Conservation (phyloP, 805 yeast genomes). For the Metschnikowia gelsemii region DNA sequence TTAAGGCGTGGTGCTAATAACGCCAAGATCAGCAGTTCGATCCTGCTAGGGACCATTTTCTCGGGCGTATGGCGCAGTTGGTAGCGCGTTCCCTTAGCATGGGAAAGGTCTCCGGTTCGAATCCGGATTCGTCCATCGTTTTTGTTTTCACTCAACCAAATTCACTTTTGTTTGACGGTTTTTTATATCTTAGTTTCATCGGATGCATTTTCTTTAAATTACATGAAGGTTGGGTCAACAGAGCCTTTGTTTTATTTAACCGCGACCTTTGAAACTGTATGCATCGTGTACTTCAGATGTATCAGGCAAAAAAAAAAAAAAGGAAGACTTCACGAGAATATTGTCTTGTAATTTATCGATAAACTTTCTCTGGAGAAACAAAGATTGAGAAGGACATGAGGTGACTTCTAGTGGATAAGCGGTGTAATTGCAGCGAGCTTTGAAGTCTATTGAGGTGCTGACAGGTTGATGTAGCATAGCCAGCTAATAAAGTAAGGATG, state of each 20-base stretch:
- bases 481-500: background rate
- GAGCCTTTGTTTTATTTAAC: too few species aligned
- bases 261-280: too few species aligned
- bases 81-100: constrained; percentile 82
- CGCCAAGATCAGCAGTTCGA: constrained; percentile 80
- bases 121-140: constrained; percentile 67
- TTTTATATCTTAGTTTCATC: too few species aligned
- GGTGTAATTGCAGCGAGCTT: background rate
- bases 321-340: too few species aligned
- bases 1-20: constrained; percentile 54
- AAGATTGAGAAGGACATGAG: background rate
- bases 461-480: background rate
- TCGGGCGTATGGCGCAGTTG: constrained; percentile 79
- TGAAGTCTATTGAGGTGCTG: background rate
- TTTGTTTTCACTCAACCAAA: constrained; percentile 18
- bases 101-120: constrained; percentile 78
- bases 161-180: background rate
- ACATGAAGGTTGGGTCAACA: too few species aligned
- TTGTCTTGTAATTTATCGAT: too few species aligned
- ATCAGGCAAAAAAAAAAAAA: too few species aligned
- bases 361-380: too few species aligned
- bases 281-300: too few species aligned
- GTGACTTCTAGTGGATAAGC: too few species aligned
- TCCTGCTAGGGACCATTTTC: constrained; percentile 75
- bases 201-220: too few species aligned